Conservation (phyloP, 768 basidiomycete species). For the Baorangia bicolor region DNA sequence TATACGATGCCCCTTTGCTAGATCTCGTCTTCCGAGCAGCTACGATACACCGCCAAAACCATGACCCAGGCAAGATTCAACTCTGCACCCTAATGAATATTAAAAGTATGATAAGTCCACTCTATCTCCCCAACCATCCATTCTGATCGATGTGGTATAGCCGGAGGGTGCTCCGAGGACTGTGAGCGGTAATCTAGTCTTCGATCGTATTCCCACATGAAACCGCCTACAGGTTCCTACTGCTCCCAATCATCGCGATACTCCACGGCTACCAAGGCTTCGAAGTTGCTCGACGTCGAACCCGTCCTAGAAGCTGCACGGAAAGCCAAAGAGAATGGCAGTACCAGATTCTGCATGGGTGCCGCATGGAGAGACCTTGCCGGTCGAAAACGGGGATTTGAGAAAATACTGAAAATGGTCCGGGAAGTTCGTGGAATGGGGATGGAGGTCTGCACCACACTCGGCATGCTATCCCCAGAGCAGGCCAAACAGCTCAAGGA, state of each 20-base stretch:
- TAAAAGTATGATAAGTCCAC: conserved; percentile 66
- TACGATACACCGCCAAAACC: conserved; percentile 77
- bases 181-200: conserved; percentile 51
- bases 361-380: conserved; percentile 96
- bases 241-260: conserved; percentile 98
- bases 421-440: conserved; percentile 88
- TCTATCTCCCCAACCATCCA: conserved; percentile 21
- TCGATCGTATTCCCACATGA: neutral
- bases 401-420: conserved; percentile 92
- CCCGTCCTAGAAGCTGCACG: conserved; percentile 92
- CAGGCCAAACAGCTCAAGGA: conserved; percentile 91
- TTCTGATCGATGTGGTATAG: conserved; percentile 39
- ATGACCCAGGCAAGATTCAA: conserved; percentile 89
- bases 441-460: conserved; percentile 99
- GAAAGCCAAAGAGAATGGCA: conserved; percentile 93
- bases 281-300: conserved; percentile 81
- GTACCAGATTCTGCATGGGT: conserved; percentile 98
- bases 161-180: conserved; percentile 94
- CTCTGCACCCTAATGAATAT: conserved; percentile 98
- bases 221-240: conserved; percentile 69
- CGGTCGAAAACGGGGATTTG: conserved; percentile 91
- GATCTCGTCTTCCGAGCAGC: conserved; percentile 89
- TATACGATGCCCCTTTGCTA: conserved; percentile 84
- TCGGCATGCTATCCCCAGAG: conserved; percentile 94
- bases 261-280: conserved; percentile 85